phyloP scores from a whole-genome alignment of 1,284 basidiomycete species.

The Microbotryum intermedium region DNA sequence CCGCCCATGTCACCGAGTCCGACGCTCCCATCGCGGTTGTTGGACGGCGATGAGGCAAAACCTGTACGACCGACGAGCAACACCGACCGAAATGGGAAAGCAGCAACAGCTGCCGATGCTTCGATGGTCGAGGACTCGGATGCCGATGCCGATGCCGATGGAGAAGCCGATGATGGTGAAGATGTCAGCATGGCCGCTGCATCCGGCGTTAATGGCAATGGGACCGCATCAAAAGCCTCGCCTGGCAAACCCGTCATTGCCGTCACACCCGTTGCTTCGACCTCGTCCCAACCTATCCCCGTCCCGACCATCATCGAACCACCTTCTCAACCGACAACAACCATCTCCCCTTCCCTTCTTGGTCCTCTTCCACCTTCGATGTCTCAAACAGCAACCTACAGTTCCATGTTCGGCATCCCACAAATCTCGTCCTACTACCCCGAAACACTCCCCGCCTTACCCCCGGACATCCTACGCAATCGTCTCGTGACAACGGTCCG shows the following conservation, averaged over 20 bases:
- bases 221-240: not conserved
- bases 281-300: not conserved
- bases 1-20: too few relatives aligned
- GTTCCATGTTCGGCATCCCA: slow-evolving; percentile 17
- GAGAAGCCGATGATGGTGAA: slow-evolving; percentile 14
- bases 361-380: not conserved
- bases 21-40: too few relatives aligned
- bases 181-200: slow-evolving; percentile 15
- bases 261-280: not conserved
- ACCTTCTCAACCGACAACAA: not conserved
- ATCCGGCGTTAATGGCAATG: not conserved
- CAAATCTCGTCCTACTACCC: slow-evolving; percentile 22
- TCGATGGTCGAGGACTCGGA: too few relatives aligned
- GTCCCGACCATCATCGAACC: not conserved
- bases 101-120: too few relatives aligned
- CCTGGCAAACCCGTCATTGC: not conserved
- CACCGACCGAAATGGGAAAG: too few relatives aligned
- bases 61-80: too few relatives aligned
- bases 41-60: too few relatives aligned
- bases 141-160: slow-evolving; percentile 12
- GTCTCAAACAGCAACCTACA: slow-evolving; percentile 4
- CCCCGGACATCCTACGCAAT: slow-evolving; percentile 21
- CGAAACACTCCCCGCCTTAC: slow-evolving; percentile 20
- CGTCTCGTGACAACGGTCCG: slow-evolving; percentile 23
- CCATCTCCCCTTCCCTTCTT: not conserved